A percentile compares a stretch with the other conserved stretches of the same genome.
Conservation (phyloP, 345 rosid species). For the Citrus maxima region DNA sequence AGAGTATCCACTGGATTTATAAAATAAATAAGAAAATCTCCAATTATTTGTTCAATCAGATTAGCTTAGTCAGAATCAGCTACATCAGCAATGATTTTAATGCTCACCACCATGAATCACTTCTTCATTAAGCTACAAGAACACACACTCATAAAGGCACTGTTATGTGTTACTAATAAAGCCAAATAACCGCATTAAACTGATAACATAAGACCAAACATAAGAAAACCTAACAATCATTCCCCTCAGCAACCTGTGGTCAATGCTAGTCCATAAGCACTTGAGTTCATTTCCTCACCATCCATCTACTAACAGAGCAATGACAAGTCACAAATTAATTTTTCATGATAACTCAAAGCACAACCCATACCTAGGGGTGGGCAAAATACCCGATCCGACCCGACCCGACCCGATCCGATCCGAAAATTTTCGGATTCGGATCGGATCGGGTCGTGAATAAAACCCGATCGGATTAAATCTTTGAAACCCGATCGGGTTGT, state of each 20-base stretch:
- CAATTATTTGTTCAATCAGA: neutral
- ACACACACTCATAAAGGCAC: neutral
- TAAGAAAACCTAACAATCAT: neutral
- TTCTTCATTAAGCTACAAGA: neutral
- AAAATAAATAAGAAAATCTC: neutral
- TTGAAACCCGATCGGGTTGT: too few species aligned
- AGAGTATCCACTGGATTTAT: neutral
- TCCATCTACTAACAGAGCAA: neutral
- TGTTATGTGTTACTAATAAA: neutral
- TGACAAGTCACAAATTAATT: neutral
- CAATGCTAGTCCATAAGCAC: neutral
- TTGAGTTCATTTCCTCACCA: neutral
- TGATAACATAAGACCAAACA: neutral
- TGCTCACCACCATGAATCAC: neutral
- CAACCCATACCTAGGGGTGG: neutral
- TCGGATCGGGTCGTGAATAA: too few species aligned
- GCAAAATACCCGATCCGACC: too few species aligned
- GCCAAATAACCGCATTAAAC: neutral
- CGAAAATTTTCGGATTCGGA: too few species aligned
- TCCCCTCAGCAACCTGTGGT: neutral
- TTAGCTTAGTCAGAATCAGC: neutral
- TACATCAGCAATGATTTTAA: neutral
- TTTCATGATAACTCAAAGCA: neutral
- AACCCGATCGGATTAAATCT: too few species aligned
- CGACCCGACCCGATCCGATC: too few species aligned